phyloP scores from a whole-genome alignment of 176 grass and related monocot species.

The Coix lacrymajobi region DNA sequence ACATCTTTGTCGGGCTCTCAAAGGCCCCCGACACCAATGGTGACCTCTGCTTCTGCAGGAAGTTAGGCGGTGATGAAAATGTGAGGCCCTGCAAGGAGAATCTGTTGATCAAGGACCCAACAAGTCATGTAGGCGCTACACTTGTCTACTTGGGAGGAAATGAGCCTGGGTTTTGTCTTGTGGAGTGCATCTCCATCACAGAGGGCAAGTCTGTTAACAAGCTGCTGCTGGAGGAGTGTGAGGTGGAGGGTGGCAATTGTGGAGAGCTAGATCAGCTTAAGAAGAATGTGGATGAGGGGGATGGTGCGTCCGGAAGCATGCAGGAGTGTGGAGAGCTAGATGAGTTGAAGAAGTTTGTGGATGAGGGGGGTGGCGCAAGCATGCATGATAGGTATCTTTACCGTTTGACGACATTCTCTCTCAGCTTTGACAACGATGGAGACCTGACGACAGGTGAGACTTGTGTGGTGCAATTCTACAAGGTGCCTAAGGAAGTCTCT shows the following conservation, averaged over 20 bases:
- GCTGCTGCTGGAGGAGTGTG: neutral
- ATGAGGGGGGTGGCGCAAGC: no score
- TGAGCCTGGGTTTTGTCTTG: neutral
- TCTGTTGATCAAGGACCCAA: neutral
- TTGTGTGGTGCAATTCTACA: slow-evolving; percentile 17
- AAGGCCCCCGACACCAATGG: neutral
- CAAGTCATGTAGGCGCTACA: neutral
- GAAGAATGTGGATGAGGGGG: slow-evolving; percentile 8
- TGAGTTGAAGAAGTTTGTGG: no score
- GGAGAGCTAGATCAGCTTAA: slow-evolving; percentile 15
- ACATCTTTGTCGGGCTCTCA: neutral
- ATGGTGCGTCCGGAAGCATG: neutral
- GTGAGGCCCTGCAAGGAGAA: neutral
- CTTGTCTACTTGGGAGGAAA: neutral
- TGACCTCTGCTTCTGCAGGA: neutral
- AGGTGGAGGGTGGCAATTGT: neutral
- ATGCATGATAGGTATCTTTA: neutral
- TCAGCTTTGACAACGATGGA: slow-evolving; percentile 5
- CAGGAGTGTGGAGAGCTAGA: neutral
- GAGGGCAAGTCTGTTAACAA: neutral
- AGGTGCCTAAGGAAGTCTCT: neutral
- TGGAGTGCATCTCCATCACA: neutral
- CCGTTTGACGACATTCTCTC: slow-evolving; percentile 13
- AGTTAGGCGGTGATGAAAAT: neutral
- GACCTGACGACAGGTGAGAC: neutral